Percentiles rank a stretch among this genome's conserved stretches.
Conservation (phyloP, 495 filamentous ascomycete species). For the Recurvomyces mirabilis region DNA sequence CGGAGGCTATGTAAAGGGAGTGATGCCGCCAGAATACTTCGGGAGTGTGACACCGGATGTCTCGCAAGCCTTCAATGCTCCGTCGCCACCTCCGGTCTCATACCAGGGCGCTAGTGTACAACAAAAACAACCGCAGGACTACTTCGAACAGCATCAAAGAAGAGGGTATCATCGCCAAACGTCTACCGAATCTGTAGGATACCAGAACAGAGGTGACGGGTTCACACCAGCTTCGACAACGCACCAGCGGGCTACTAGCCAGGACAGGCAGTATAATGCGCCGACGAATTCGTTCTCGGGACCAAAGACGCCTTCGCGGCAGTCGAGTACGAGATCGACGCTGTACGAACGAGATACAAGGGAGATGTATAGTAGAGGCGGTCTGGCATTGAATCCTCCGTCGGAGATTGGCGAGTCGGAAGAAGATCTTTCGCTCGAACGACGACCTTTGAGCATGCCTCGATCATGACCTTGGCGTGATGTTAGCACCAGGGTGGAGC, state of each 20-base stretch:
- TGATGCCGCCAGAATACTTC: constrained; percentile 1
- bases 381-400: constrained; percentile 16
- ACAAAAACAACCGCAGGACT: constrained; percentile 9
- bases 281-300: constrained; percentile 12
- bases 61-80: not conserved
- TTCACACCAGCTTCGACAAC: not conserved
- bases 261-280: not conserved
- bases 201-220: not conserved
- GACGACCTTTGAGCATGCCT: too few species aligned
- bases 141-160: constrained; percentile 9
- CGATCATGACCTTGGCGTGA: too few species aligned
- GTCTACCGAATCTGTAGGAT: not conserved
- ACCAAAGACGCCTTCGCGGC: constrained; percentile 13
- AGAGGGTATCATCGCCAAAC: constrained; percentile 4
- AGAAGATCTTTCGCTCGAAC: too few species aligned
- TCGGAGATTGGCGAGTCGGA: constrained; percentile 10
- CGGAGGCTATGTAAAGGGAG: not conserved
- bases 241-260: constrained; percentile 1
- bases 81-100: constrained; percentile 12
- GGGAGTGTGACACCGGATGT: constrained; percentile 5
- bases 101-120: constrained; percentile 11
- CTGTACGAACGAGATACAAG: not conserved
- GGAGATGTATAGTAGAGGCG: constrained; percentile 12
- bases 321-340: constrained; percentile 4
- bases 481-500: too few species aligned